Percentiles rank a stretch among this genome's conserved stretches.
Evolutionary conservation across 2,329 filamentous ascomycete genomes (phyloP).

Genomic region (Fusarium staphyleae): DNA sequence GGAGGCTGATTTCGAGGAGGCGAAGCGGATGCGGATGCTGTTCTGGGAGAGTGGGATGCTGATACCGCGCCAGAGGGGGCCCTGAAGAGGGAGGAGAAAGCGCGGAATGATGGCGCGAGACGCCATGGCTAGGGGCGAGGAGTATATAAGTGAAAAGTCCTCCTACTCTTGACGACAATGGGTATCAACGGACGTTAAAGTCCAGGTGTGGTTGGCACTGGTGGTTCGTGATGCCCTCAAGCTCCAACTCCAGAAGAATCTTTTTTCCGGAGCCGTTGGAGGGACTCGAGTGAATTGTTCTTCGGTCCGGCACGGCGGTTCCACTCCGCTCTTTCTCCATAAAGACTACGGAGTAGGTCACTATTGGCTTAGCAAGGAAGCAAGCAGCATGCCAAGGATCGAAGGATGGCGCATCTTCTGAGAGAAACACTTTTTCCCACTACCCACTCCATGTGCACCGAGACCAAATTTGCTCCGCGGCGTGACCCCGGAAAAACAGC

Average conservation of each 20-base stretch:
- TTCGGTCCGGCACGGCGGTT: constrained; percentile 17
- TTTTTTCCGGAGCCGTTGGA: constrained; percentile 36
- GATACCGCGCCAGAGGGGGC: constrained; percentile 61
- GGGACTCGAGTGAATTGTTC: background rate
- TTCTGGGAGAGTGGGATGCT: constrained; percentile 47
- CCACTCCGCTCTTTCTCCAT: constrained; percentile 25
- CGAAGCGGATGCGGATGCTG: constrained; percentile 47
- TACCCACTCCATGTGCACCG: too few species aligned
- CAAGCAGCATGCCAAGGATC: constrained; percentile 11
- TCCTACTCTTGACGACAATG: background rate
- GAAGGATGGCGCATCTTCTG: background rate
- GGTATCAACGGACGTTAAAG: background rate
- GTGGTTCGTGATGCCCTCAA: constrained; percentile 32
- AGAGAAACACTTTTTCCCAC: constrained; percentile 9
- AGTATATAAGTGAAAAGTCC: background rate
- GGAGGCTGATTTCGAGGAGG: constrained; percentile 34
- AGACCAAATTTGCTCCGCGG: constrained; percentile 25
- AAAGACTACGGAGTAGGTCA: constrained; percentile 10
- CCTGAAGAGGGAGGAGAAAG: constrained; percentile 71
- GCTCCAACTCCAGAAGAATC: constrained; percentile 26
- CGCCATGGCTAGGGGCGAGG: constrained; percentile 47
- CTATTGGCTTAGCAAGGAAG: constrained; percentile 5
- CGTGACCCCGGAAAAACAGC: constrained; percentile 41
- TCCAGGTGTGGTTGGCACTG: constrained; percentile 15
- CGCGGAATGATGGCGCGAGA: constrained; percentile 65